A percentile compares a stretch with the other conserved stretches of the same genome.
phyloP scores from a whole-genome alignment of 73 alveolate species.

The Effrenium voratum region DNA sequence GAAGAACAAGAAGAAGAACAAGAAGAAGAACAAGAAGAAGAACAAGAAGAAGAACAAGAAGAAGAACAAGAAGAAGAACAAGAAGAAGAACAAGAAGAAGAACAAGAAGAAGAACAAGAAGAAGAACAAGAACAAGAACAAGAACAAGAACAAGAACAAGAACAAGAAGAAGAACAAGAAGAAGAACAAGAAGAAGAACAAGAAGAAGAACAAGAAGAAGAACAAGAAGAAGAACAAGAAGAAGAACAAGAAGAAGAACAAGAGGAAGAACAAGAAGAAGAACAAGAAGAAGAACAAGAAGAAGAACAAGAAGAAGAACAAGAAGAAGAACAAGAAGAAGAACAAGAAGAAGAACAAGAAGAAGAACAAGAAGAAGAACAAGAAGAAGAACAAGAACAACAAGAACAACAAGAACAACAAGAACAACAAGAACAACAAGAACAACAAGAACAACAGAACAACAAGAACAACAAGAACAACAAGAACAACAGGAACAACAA shows the following conservation, averaged over 20 bases:
- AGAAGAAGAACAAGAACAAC: neutral
- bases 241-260: neutral
- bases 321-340: neutral
- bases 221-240: neutral
- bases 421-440: neutral
- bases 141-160: neutral
- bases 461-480: too few relatives aligned
- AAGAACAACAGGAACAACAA: too few relatives aligned
- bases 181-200: neutral
- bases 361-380: neutral
- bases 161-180: neutral
- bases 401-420: neutral
- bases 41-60: neutral
- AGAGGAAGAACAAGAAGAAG: too few relatives aligned
- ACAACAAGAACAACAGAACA: too few relatives aligned
- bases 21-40: neutral
- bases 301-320: neutral
- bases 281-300: neutral
- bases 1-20: neutral
- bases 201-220: neutral
- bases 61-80: neutral
- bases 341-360: neutral
- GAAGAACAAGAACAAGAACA: neutral
- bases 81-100: neutral
- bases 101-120: neutral